phyloP scores from a whole-genome alignment of 495 filamentous ascomycete genomes.

The Xylaria grammica region DNA sequence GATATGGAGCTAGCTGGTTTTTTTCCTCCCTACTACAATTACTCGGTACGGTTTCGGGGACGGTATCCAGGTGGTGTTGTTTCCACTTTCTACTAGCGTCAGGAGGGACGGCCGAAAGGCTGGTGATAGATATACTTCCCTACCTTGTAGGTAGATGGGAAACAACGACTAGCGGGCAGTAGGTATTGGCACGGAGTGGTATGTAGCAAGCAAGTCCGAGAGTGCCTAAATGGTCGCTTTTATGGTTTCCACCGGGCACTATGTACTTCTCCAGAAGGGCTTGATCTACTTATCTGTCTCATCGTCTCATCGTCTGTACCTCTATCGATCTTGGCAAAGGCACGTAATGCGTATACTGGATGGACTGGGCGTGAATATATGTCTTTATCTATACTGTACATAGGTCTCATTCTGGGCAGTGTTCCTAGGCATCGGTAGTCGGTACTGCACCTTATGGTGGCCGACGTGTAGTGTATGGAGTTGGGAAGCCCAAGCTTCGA shows the following conservation, averaged over 20 bases:
- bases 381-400: conserved; percentile 14
- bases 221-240: background rate
- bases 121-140: background rate
- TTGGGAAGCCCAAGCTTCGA: background rate
- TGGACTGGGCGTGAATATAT: conserved; percentile 11
- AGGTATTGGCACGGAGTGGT: background rate
- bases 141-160: background rate
- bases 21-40: background rate
- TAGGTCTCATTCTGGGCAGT: background rate
- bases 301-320: conserved; percentile 1
- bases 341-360: background rate
- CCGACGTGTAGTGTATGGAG: background rate
- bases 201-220: background rate
- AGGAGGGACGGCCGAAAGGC: conserved; percentile 8
- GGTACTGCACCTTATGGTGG: background rate
- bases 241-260: background rate
- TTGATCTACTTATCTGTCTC: background rate
- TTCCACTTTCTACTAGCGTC: conserved; percentile 13
- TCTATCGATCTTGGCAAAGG: conserved; percentile 15
- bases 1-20: conserved; percentile 22
- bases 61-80: conserved; percentile 18
- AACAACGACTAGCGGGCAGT: background rate
- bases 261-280: background rate
- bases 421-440: background rate
- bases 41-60: conserved; percentile 17